Conservation (phyloP, 2,329 filamentous ascomycete species). For the Aspergillus sp. region DNA sequence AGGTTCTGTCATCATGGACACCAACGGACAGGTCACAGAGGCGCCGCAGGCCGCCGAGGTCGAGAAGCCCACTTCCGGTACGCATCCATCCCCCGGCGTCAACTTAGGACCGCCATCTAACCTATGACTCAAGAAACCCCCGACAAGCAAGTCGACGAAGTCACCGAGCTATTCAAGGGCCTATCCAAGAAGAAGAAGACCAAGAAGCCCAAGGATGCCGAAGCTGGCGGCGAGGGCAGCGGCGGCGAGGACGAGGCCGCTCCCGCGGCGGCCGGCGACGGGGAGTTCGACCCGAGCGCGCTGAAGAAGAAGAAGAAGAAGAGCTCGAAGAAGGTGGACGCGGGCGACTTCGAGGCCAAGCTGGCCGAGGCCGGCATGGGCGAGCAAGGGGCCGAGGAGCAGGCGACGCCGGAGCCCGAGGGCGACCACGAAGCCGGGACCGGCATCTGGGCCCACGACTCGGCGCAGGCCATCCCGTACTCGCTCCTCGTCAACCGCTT, state of each 20-base stretch:
- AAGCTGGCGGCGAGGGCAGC: conserved; percentile 35
- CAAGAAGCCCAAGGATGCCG: conserved; percentile 50
- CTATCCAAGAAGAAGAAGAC: conserved; percentile 68
- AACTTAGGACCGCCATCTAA: conserved; percentile 31
- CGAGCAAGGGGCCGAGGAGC: conserved; percentile 50
- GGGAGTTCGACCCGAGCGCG: conserved; percentile 56
- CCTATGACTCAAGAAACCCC: conserved; percentile 20
- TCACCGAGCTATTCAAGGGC: conserved; percentile 58
- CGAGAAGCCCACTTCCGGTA: conserved; percentile 71
- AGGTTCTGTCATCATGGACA: conserved; percentile 76
- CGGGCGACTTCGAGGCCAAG: conserved; percentile 59
- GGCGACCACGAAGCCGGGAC: conserved; percentile 82
- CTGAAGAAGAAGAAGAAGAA: conserved; percentile 87
- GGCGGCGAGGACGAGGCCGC: conserved; percentile 43
- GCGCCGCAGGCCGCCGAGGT: conserved; percentile 62
- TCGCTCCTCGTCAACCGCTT: conserved; percentile 79
- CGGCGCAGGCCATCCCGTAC: conserved; percentile 71
- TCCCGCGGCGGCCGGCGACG: conserved; percentile 43
- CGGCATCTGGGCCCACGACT: conserved; percentile 80
- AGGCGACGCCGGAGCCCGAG: conserved; percentile 47
- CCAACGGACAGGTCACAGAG: conserved; percentile 75
- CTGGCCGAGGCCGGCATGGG: conserved; percentile 52
- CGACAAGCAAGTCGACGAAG: conserved; percentile 54
- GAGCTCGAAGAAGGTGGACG: conserved; percentile 47
- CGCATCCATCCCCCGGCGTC: conserved; percentile 59